phyloP scores from a whole-genome alignment of 441 rosid genomes.

The Corymbia calophylla region DNA sequence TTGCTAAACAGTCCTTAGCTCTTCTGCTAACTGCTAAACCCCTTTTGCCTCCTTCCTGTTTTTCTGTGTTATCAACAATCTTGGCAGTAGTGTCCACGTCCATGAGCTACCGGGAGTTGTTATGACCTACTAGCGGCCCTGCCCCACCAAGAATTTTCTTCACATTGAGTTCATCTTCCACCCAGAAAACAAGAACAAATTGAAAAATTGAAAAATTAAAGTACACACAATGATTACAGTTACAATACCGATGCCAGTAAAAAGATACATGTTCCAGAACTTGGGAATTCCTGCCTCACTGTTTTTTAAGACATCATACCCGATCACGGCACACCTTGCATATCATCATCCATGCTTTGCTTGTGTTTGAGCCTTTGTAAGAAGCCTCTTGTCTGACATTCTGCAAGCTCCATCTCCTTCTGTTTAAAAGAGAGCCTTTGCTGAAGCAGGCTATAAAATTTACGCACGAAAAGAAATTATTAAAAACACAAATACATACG shows the following conservation, averaged over 20 bases:
- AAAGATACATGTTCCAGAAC: not conserved
- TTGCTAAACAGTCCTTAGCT: not conserved
- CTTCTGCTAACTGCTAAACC: not conserved
- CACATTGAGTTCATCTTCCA: not conserved
- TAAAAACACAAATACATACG: not conserved
- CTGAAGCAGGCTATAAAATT: slow-evolving; percentile 42
- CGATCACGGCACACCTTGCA: not conserved
- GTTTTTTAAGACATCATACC: not conserved
- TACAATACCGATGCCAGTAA: not conserved
- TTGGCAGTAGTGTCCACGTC: not conserved
- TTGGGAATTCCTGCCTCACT: not conserved
- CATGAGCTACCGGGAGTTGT: not conserved
- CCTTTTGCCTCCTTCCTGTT: not conserved
- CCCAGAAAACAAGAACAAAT: not conserved
- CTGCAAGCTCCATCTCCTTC: slow-evolving; percentile 70
- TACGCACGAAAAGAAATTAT: not conserved
- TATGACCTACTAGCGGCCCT: not conserved
- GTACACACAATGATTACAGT: not conserved
- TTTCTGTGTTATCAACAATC: not conserved
- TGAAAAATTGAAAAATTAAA: not conserved
- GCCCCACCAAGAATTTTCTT: not conserved
- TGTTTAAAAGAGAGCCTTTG: slow-evolving; percentile 71
- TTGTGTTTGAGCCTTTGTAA: slow-evolving; percentile 84
- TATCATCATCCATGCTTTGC: slow-evolving; percentile 87
- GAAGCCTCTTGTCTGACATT: slow-evolving; percentile 68